Conservation (phyloP, 495 filamentous ascomycete genomes). For the Endocarpon pusillum region DNA sequence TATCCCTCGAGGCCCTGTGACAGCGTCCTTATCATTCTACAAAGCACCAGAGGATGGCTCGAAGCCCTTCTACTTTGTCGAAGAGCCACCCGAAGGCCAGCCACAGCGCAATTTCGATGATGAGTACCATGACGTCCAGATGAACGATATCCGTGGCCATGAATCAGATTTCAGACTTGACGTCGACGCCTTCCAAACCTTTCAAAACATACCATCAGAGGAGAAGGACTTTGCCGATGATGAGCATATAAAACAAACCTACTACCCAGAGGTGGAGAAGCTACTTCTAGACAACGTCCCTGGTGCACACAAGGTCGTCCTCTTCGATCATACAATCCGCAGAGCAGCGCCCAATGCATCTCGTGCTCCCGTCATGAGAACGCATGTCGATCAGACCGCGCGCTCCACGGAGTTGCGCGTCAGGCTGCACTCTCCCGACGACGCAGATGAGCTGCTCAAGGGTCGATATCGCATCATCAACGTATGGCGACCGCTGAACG, state of each 20-base stretch:
- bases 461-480: constrained; percentile 70
- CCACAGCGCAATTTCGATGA: constrained; percentile 44
- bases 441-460: constrained; percentile 37
- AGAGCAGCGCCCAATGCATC: constrained; percentile 31
- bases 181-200: constrained; percentile 50
- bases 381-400: constrained; percentile 73
- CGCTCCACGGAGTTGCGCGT: constrained; percentile 48
- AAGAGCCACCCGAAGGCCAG: constrained; percentile 38
- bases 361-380: constrained; percentile 48
- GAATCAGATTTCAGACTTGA: constrained; percentile 50
- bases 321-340: constrained; percentile 90
- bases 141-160: constrained; percentile 50
- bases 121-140: constrained; percentile 23
- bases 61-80: constrained; percentile 53
- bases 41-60: constrained; percentile 42
- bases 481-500: constrained; percentile 68
- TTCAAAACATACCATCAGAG: constrained; percentile 30
- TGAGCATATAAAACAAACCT: constrained; percentile 40
- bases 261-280: constrained; percentile 69
- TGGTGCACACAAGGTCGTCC: constrained; percentile 40
- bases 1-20: constrained; percentile 51
- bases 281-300: constrained; percentile 45
- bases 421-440: constrained; percentile 38
- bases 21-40: constrained; percentile 52
- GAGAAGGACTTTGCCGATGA: constrained; percentile 43